Evolutionary conservation across 2,329 filamentous ascomycete species (phyloP), one percentile per base, ranked within the genome.

Genomic region (Calonectria pauciramosa): DNA sequence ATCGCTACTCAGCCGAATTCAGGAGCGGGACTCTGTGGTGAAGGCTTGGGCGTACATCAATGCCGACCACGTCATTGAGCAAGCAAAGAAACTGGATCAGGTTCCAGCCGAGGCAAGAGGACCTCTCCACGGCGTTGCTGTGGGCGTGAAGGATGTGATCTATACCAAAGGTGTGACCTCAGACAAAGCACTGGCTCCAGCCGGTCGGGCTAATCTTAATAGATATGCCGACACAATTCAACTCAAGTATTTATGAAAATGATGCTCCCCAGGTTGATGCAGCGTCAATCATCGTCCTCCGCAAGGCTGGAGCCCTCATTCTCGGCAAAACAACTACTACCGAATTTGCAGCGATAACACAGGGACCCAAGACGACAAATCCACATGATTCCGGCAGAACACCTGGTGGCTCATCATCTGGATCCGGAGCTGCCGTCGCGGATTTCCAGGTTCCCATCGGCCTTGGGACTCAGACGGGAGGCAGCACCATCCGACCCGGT

Each of bases 401-500:
- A 0, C 92, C 92, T 0, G 92, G 92, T 1, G 92, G 93, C 51
- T 94, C 92, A 0, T 94, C 92, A 0, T 91, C 92, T 0, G 93
- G 93, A 0, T 94, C 92, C 0, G 93, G 87, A 0, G 92, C 93
- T 0, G 92, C 91, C 0, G 92, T 94, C 0, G 92, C 86, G 9
- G 93, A 94, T 76, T 89, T 90, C 68, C 93, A 94, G 75, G 89
- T 88, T 0, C 91, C 92, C 0, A 79, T 94, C 14, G 88, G 85
- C 0, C 84, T 94, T 0, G 93, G 92, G 0, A 93, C 92, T 0
- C 93, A 94, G 79, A 95, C 93, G 0, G 91, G 90, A 2, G 93
- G 93, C 0, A 92, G 90, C 73, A 90, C 87, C 0, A 90, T 94
- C 56, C 88, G 92, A 0, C 93, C 93, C 0, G 93, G 86, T 0